Evolutionary conservation across 2,329 filamentous ascomycete genomes (phyloP).

Genomic region (Chaetoscypha palmicola): DNA sequence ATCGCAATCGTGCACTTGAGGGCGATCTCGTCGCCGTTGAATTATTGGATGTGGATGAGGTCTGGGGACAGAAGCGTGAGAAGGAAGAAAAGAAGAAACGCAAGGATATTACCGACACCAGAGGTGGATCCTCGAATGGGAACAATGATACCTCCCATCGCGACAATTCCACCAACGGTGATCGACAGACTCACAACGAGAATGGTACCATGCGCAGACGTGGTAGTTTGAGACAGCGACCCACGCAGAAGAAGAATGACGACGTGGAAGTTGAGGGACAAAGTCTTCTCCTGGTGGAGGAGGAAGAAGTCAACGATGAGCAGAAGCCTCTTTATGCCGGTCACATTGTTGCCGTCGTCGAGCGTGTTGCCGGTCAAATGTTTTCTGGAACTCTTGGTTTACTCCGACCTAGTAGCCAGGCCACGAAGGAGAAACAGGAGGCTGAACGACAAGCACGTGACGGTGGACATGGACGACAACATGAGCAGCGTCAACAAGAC

Average conservation of each 20-base stretch:
- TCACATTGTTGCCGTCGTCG: slow-evolving; percentile 94
- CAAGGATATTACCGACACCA: slow-evolving; percentile 94
- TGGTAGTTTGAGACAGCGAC: slow-evolving; percentile 90
- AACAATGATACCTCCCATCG: slow-evolving; percentile 52
- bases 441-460: slow-evolving; percentile 90
- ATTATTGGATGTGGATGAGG: slow-evolving; percentile 93
- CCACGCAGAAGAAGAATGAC: slow-evolving; percentile 99
- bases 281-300: slow-evolving; percentile 90
- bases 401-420: slow-evolving; percentile 91
- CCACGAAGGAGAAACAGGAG: slow-evolving; percentile 98
- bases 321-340: slow-evolving; percentile 96
- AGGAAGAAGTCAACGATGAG: slow-evolving; percentile 98
- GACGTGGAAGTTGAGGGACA: slow-evolving; percentile 98
- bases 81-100: slow-evolving; percentile 99
- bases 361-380: slow-evolving; percentile 96
- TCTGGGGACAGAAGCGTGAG: slow-evolving; percentile 97
- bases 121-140: slow-evolving; percentile 68
- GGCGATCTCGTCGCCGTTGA: slow-evolving; percentile 94
- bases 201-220: slow-evolving; percentile 87
- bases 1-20: slow-evolving; percentile 92
- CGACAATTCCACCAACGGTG: slow-evolving; percentile 52
- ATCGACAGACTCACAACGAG: slow-evolving; percentile 51
- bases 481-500: slow-evolving; percentile 81
- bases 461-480: slow-evolving; percentile 61
- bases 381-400: slow-evolving; percentile 95